Conservation (phyloP, 176 grass and related monocot species). For the Avena insularis region DNA sequence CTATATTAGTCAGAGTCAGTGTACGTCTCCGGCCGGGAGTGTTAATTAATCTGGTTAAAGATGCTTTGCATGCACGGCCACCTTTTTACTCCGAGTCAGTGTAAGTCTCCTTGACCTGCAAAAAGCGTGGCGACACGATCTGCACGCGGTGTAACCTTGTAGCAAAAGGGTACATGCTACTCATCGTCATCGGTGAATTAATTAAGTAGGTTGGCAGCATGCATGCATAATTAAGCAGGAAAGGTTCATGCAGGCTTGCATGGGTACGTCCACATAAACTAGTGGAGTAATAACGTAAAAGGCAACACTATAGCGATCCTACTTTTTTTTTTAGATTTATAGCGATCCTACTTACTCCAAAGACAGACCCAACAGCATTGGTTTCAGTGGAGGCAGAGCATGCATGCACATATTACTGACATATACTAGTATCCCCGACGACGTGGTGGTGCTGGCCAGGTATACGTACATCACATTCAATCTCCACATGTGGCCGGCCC, state of each 20-base stretch:
- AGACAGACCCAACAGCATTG: too few species aligned
- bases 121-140: conserved; percentile 18
- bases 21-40: conserved; percentile 9
- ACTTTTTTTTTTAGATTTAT: too few species aligned
- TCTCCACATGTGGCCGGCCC: not conserved
- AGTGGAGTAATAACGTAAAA: too few species aligned
- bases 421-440: too few species aligned
- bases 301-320: too few species aligned
- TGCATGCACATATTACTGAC: too few species aligned
- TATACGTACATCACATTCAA: conserved; percentile 1
- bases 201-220: not conserved
- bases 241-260: not conserved
- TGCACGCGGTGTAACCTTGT: conserved; percentile 19
- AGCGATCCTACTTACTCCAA: too few species aligned
- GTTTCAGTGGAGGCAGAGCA: too few species aligned
- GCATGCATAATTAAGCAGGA: conserved; percentile 14
- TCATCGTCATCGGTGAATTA: not conserved
- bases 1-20: conserved; percentile 32
- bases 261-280: conserved; percentile 20
- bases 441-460: too few species aligned
- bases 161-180: not conserved
- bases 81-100: conserved; percentile 35
- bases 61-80: conserved; percentile 37
- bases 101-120: not conserved
- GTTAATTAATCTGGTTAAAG: not conserved